Evolutionary conservation across 228 moss, liverwort and hornwort species (phyloP), one percentile per base, ranked within the genome.

Genomic region (Sphagnum fallax): DNA sequence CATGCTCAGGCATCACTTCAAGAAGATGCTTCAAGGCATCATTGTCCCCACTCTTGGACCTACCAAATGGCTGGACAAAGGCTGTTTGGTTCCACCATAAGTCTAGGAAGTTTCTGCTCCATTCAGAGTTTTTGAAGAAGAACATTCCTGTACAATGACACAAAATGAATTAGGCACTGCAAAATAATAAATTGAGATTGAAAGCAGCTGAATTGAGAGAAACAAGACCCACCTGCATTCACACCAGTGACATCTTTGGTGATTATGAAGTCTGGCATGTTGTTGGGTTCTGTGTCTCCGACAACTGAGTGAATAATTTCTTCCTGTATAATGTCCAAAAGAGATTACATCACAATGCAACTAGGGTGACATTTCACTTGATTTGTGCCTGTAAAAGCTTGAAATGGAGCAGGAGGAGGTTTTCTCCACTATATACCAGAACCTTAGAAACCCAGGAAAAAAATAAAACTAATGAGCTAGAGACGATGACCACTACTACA

Each of bases 1-100:
- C 94, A 16, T 78, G 82, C 70, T 89, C 85, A 52, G 90, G 86
- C 94, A 98, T 98, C 8, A 79, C 70, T 10, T 47, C 71, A 12
- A 98, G 83, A 12, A 98, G 74, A 68, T 90, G 66, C 70, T 98
- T 98, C 0, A 98, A 84, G 0, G 98, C 98, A 55, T 82, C 85
- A 53, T 98, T 98, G 60, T 98, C 98, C 52, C 98, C 98, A 81
- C 98, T 98, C 72, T 98, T 98, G 18, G 85, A 89, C 70, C 77
- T 75, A 62, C 98, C 98, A 57, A 94, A 94, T 57, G 98, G 98
- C 77, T 92, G 88, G 67, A 98, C 87, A 70, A 98, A 98, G 50
- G 78, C 78, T 15, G 94, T 89, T 69, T 94, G 94, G 58, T 90
- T 90, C 98, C 98, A 98, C 98, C 98, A 98, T 6, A 69, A 81